Conservation (phyloP, 768 basidiomycete genomes). For the Amanita exitialis region DNA sequence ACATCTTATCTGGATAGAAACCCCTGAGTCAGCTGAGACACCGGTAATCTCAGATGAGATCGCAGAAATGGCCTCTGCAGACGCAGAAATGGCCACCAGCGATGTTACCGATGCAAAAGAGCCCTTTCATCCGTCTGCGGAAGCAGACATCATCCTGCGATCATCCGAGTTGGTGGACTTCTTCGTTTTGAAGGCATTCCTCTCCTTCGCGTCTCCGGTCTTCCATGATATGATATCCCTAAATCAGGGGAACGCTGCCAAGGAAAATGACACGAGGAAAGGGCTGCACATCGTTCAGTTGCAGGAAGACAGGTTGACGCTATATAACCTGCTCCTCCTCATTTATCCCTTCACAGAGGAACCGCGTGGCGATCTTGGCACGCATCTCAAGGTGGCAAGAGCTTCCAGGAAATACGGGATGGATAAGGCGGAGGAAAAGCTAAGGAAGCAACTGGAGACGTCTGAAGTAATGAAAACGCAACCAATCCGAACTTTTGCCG, state of each 20-base stretch:
- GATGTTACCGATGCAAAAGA: not conserved
- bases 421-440: constrained; percentile 16
- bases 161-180: constrained; percentile 22
- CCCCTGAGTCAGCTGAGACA: too few relatives aligned
- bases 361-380: not conserved
- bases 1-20: too few relatives aligned
- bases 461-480: not conserved
- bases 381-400: constrained; percentile 16
- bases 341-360: constrained; percentile 1
- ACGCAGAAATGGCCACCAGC: not conserved
- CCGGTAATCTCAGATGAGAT: too few relatives aligned
- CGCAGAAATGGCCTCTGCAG: not conserved
- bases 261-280: constrained; percentile 3
- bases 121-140: constrained; percentile 2
- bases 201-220: constrained; percentile 20
- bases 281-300: constrained; percentile 7
- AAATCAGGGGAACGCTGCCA: too few relatives aligned
- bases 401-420: constrained; percentile 21
- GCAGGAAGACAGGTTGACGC: constrained; percentile 7
- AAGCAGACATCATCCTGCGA: constrained; percentile 16
- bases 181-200: constrained; percentile 16
- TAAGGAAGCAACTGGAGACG: constrained; percentile 12
- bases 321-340: constrained; percentile 8
- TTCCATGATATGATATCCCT: constrained; percentile 20
- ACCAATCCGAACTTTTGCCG: constrained; percentile 1